A percentile compares a stretch with the other conserved stretches of the same genome.
Conservation (phyloP, 768 basidiomycete species). For the Xanthoconium stramineum region DNA sequence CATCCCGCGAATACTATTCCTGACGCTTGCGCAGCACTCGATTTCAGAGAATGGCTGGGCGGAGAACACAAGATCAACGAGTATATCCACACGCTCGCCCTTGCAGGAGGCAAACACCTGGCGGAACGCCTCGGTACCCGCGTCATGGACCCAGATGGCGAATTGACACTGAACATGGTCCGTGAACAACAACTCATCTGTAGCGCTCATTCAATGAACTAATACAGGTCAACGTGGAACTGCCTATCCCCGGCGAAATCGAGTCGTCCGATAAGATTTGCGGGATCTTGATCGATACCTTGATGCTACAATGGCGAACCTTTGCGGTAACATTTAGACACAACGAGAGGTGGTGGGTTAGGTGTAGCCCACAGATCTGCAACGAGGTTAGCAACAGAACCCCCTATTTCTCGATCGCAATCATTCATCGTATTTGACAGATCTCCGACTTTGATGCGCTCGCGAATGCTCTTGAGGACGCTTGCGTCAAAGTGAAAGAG, state of each 20-base stretch:
- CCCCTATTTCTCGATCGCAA: background rate
- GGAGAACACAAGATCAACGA: constrained; percentile 69
- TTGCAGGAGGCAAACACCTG: constrained; percentile 59
- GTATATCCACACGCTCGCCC: constrained; percentile 68
- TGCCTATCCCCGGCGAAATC: constrained; percentile 34
- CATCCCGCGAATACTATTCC: background rate
- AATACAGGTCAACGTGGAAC: constrained; percentile 37
- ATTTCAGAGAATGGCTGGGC: constrained; percentile 71
- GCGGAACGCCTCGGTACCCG: constrained; percentile 59
- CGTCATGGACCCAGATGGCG: constrained; percentile 57
- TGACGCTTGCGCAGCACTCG: constrained; percentile 45
- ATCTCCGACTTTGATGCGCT: constrained; percentile 32
- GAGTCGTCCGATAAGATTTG: constrained; percentile 12
- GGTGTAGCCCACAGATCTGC: constrained; percentile 31
- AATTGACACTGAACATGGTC: constrained; percentile 73
- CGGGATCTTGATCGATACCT: constrained; percentile 12
- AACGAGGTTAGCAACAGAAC: constrained; percentile 26
- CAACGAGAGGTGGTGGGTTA: constrained; percentile 32
- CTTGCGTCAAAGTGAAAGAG: constrained; percentile 16
- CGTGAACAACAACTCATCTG: background rate
- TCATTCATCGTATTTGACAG: constrained; percentile 4
- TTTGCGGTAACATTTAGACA: constrained; percentile 18
- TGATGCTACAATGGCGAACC: constrained; percentile 22
- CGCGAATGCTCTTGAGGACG: constrained; percentile 28
- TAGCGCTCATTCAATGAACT: background rate